These are phyloP conservation scores for Talaromyces pinophilus DNA, from an alignment of 2,329 filamentous ascomycete genomes.

Conservation along the genomic window DNA sequence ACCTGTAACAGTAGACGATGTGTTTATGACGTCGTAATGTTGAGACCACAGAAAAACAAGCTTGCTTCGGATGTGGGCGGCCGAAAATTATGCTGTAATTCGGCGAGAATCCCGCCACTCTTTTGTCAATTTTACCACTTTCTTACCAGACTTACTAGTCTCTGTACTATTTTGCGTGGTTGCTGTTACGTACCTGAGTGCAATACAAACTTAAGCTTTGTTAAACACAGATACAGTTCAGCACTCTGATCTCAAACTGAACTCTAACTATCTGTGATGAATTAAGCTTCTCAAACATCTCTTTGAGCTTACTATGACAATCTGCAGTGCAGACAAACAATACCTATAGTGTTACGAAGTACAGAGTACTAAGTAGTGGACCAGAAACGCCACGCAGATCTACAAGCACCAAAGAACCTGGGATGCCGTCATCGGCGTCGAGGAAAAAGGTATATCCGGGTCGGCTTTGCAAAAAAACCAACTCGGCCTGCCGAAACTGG, in stretches of 20 bases:
- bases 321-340: not conserved
- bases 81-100: not conserved
- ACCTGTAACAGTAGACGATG: not conserved
- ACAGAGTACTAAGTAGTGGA: not conserved
- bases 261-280: not conserved
- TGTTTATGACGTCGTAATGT: constrained; percentile 5
- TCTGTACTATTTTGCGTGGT: not conserved
- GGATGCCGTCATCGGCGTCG: constrained; percentile 13
- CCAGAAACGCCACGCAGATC: not conserved
- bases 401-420: not conserved
- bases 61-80: constrained; percentile 10
- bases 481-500: constrained; percentile 15
- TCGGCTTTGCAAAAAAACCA: not conserved
- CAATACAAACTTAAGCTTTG: not conserved
- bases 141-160: not conserved
- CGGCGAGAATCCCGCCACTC: not conserved
- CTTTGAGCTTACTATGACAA: not conserved
- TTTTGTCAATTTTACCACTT: not conserved
- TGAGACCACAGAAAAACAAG: not conserved
- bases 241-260: not conserved
- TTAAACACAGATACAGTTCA: not conserved
- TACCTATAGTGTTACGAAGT: not conserved
- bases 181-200: not conserved
- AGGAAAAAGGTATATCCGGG: constrained; percentile 11
- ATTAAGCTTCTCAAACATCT: not conserved